Base-by-base conservation (phyloP, 352 stramenopile species). In the Phytophthora agathidicida region DNA sequence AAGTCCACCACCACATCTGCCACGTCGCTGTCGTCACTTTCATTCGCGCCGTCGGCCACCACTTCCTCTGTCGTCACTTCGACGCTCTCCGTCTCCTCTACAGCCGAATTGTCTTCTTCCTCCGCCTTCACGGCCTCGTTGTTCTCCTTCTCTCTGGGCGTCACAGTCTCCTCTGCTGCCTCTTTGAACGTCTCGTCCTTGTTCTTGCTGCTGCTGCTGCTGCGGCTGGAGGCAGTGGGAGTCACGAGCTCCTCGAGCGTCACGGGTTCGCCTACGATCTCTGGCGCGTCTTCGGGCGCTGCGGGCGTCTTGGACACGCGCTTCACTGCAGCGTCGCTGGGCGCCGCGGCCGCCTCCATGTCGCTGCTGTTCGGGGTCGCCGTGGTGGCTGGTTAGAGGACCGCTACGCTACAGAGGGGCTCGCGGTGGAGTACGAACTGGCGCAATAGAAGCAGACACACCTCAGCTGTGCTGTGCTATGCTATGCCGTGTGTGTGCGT, bases 401-500 rank as follows among this genome's bases (percentile, higher is more conserved):
- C 24, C 60, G 32, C 20, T 57, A 19, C n/a, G n/a, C n/a, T n/a
- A n/a, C n/a, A n/a, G n/a, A n/a, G n/a, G n/a, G n/a, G n/a, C n/a
- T n/a, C n/a, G n/a, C 33, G 38, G 20, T 48, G 24, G 31, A 44
- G 46, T 50, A 30, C 19, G 30, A 17, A 48, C 27, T 38, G 30
- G 9, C 11, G 33, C 30, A 23, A 38, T 27, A 50, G 45, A 54
- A 23, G 56, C 36, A 55, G 52, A 27, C 59, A 68, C 37, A 54
- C 43, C n/a, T n/a, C n/a, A n/a, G n/a, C n/a, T n/a, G n/a, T n/a
- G n/a, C n/a, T n/a, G n/a, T n/a, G n/a, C n/a, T n/a, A n/a, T n/a
- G 57, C 60, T 71, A 51, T 71, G 49, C 67, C 58, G 47, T 68
- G 64, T 36, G n/a, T n/a, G n/a, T n/a, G n/a, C n/a, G n/a, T n/a